Evolutionary conservation across 768 basidiomycete genomes (phyloP), one percentile per base, ranked within the genome.

Genomic region (Pulveroboletus sp.): DNA sequence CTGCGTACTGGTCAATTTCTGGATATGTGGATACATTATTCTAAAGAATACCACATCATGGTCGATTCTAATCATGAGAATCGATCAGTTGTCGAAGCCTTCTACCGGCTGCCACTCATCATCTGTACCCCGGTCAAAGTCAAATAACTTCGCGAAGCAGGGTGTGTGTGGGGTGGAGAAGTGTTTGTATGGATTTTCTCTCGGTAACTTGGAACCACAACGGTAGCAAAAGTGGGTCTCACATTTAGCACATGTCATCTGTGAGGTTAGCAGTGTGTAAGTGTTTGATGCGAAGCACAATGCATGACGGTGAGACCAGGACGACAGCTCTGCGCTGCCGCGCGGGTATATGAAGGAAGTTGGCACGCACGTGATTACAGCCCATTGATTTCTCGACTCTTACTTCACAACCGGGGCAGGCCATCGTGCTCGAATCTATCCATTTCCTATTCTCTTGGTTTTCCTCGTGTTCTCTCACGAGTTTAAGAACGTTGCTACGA

Each of bases 211-310:
- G 1, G 66, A 49, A 5, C 86, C 89, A 62, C 90, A 92, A 6
- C 83, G 78, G 59, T 88, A 92, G 71, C 90, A 93, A 60, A 90
- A 93, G 61, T 93, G 90, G 43, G 79, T 74, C 26, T 68, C 60
- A 67, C 90, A 93, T 56, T 81, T 84, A n/a, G 72, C 68, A 59
- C 86, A 91, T 7, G 79, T 86, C 87, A 89, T 89, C 87, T 89
- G 51, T 31, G 36, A 9, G 45, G 51, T 41, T 29, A 60, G 56
- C 20, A 20, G 29, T 49, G 20, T 8, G 36, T 12, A 16, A 12
- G 41, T 29, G 14, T 36, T 43, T 47, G 50, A n/a, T 43, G 46
- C 35, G n/a, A 34, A 43, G 32, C 34, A 29, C 22, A n/a, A 31
- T 32, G 43, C 19, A 39, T 4, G 23, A 10, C 27, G n/a, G 20